Evolutionary conservation across 129 eudicot genomes (phyloP), one percentile per base, ranked within the genome.

Genomic region (Kitagawia praeruptora): DNA sequence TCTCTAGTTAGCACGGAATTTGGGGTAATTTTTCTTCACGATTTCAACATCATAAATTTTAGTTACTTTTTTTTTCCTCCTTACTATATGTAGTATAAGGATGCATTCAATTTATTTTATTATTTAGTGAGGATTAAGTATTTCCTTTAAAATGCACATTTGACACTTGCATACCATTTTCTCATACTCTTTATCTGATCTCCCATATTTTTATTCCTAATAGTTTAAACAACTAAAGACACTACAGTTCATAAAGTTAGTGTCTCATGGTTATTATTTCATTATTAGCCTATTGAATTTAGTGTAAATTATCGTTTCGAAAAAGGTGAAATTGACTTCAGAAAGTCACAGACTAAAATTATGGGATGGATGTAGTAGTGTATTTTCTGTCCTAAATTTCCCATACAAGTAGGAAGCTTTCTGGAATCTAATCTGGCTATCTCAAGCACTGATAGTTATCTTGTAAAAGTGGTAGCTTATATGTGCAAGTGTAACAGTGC

Each of bases 1-100:
- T 88, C 90, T 76, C 84, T 93, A 15, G 91, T 85, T 53, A 80
- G 77, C 77, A 80, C 97, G 39, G 98, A 91, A 38, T 93, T 91
- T 81, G 97, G 96, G 90, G 98, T 93, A 93, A 78, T 19, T 85
- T 69, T 82, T 72, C 46, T 64, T 72, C 77, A 28, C 45, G 21
- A 49, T 51, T 54, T 83, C 48, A 66, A 38, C 42, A 25, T 56
- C 42, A 46, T 48, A n/a, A 46, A 5, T 54, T 44, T 45, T 21
- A 1, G 23, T 8, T 37, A 37, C 37, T 31, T 44, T 45, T 72
- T n/a, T 41, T 73, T 71, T 27, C 6, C 11, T 73, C 53, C 38
- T 23, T 23, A 2, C 25, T n/a, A 44, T 14, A 42, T 41, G 38
- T 18, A 21, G 28, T 41, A 2, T 23, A 41, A 18, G 23, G 2